Conservation (phyloP, 768 basidiomycete genomes). For the Psilocybe subaeruginosa region DNA sequence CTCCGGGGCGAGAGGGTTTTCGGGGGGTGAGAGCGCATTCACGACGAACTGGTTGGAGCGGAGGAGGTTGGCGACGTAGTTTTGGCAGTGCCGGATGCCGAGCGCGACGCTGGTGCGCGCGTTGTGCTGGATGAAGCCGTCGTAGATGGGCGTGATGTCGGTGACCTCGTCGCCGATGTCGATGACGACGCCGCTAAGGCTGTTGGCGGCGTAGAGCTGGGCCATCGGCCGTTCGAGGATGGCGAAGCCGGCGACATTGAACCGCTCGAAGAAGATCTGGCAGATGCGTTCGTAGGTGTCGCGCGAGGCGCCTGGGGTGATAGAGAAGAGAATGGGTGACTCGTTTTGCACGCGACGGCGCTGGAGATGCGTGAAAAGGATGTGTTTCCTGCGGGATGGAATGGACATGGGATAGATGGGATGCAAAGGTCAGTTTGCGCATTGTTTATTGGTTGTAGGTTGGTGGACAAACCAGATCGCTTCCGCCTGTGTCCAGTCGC, state of each 20-base stretch:
- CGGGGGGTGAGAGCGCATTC: constrained; percentile 57
- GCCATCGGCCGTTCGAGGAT: constrained; percentile 84
- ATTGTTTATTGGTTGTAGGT: background rate
- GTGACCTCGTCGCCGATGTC: constrained; percentile 81
- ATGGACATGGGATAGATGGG: constrained; percentile 6
- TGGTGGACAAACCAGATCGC: constrained; percentile 75
- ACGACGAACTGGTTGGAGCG: constrained; percentile 69
- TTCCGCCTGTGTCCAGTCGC: constrained; percentile 85
- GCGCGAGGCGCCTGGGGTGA: constrained; percentile 67
- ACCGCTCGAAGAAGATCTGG: constrained; percentile 89
- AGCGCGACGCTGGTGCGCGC: constrained; percentile 60
- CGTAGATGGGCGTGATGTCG: constrained; percentile 78
- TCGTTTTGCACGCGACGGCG: constrained; percentile 86
- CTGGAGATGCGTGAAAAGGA: constrained; percentile 74
- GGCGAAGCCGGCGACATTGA: constrained; percentile 84
- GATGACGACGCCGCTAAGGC: constrained; percentile 74
- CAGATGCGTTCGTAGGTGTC: constrained; percentile 72
- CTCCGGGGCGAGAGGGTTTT: constrained; percentile 47
- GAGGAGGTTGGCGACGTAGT: constrained; percentile 75
- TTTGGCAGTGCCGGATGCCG: constrained; percentile 74
- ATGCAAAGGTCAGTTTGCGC: background rate
- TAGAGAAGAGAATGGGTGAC: constrained; percentile 79
- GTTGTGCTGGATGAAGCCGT: constrained; percentile 62
- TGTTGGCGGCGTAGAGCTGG: constrained; percentile 79
- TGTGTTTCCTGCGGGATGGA: constrained; percentile 66